These are phyloP conservation scores for Hanseniaspora sp. DNA, from an alignment of 1,139 yeast species.

Conservation along the genomic window DNA sequence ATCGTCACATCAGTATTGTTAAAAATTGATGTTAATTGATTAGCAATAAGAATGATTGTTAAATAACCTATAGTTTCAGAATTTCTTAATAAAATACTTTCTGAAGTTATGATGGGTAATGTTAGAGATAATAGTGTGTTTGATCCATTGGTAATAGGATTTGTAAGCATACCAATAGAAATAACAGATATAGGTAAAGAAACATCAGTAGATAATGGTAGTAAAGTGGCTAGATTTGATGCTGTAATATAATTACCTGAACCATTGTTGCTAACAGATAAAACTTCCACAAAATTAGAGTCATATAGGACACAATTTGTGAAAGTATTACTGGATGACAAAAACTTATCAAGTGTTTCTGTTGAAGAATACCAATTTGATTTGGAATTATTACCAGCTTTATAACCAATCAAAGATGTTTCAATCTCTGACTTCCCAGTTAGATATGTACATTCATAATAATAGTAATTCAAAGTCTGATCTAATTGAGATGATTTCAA, in stretches of 20 bases:
- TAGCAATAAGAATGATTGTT: conserved; percentile 54
- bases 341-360: conserved; percentile 43
- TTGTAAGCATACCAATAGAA: conserved; percentile 41
- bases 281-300: conserved; percentile 33
- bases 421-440: conserved; percentile 52
- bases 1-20: conserved; percentile 31
- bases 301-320: conserved; percentile 63
- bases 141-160: conserved; percentile 42
- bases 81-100: conserved; percentile 52
- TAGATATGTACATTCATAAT: conserved; percentile 63
- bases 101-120: conserved; percentile 60
- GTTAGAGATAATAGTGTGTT: conserved; percentile 33
- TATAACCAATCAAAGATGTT: conserved; percentile 46
- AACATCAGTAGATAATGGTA: conserved; percentile 40
- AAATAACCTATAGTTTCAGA: conserved; percentile 62
- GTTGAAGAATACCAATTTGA: conserved; percentile 38
- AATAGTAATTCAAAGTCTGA: conserved; percentile 52
- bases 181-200: conserved; percentile 38
- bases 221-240: conserved; percentile 32
- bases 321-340: conserved; percentile 52
- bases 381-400: conserved; percentile 58
- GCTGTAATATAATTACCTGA: conserved; percentile 30
- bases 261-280: conserved; percentile 34
- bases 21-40: conserved; percentile 40
- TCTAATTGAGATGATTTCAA: conserved; percentile 68